Evolutionary conservation across 1,284 basidiomycete species (phyloP).

Genomic region (Cryptococcus hybrid): DNA sequence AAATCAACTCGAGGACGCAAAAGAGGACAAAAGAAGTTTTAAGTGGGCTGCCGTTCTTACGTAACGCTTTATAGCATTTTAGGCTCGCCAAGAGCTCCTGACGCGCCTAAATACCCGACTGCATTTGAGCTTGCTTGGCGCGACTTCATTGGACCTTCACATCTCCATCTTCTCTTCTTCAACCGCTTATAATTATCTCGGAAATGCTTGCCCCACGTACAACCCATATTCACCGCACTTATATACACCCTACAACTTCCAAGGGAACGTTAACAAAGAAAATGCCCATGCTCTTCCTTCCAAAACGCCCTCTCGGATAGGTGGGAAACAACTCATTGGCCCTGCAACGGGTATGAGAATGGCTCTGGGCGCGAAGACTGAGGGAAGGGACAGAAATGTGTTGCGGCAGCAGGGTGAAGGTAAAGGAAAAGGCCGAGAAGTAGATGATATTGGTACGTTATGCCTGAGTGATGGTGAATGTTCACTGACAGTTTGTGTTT

Average conservation of each 20-base stretch:
- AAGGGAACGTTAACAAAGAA: slow-evolving; percentile 30
- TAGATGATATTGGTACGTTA: slow-evolving; percentile 30
- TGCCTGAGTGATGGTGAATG: neutral
- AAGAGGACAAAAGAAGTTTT: too few species aligned
- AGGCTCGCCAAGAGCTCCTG: too few species aligned
- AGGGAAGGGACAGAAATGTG: slow-evolving; percentile 27
- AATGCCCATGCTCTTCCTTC: slow-evolving; percentile 29
- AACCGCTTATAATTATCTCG: neutral
- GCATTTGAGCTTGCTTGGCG: neutral
- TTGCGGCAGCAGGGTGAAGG: slow-evolving; percentile 9
- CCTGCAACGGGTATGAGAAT: slow-evolving; percentile 15
- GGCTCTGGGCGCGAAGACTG: slow-evolving; percentile 29
- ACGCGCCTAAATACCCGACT: too few species aligned
- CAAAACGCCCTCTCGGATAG: slow-evolving; percentile 30
- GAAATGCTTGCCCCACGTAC: slow-evolving; percentile 33
- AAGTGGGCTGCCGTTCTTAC: too few species aligned
- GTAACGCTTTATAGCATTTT: too few species aligned
- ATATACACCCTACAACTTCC: slow-evolving; percentile 15
- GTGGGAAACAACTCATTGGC: slow-evolving; percentile 8
- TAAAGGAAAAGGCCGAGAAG: slow-evolving; percentile 27
- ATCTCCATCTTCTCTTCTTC: neutral
- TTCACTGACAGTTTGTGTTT: neutral
- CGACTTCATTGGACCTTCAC: neutral
- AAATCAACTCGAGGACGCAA: too few species aligned
- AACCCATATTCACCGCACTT: slow-evolving; percentile 19